Evolutionary conservation across 495 filamentous ascomycete species (phyloP), one percentile per base, ranked within the genome.

Genomic region (Durotheca rogersii): DNA sequence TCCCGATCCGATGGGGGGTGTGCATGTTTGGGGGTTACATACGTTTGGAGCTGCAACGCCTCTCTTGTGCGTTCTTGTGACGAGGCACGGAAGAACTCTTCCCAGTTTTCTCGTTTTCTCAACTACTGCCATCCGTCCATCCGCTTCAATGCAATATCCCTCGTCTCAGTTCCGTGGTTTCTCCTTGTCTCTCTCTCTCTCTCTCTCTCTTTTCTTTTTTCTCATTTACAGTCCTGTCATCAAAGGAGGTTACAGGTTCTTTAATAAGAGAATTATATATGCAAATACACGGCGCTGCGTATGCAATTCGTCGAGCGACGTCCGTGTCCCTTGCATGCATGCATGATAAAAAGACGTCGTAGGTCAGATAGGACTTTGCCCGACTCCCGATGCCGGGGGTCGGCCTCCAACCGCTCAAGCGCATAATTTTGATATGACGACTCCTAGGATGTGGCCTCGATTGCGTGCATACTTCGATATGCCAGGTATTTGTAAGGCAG

Each of bases 271-370:
- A 53, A 15, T 59, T 59, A 50, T 34, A 41, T 43, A 42, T 46
- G 40, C 41, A 51, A 47, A 47, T n/a, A n/a, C n/a, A n/a, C n/a
- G n/a, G n/a, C n/a, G n/a, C n/a, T n/a, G n/a, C n/a, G 34, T 47
- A 47, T 40, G 44, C 39, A 49, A 23, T n/a, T n/a, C n/a, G n/a
- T n/a, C n/a, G n/a, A n/a, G n/a, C n/a, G n/a, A n/a, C n/a, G n/a
- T n/a, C n/a, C n/a, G n/a, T n/a, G n/a, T 31, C 55, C 55, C 56
- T 54, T 59, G 45, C 56, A 59, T 59, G n/a, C n/a, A n/a, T n/a
- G n/a, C n/a, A n/a, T n/a, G n/a, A n/a, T n/a, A n/a, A n/a, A n/a
- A 50, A 29, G 32, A 49, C n/a, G 33, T 18, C 12, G 17, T 38
- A 32, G 36, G 54, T 58, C 32, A 47, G 47, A 47, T 38, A 11